Percentiles rank a stretch among this genome's conserved stretches.
These are phyloP conservation scores for Colletotrichum ledebouriae DNA, from an alignment of 2,329 filamentous ascomycete species.

Conservation along the genomic window DNA sequence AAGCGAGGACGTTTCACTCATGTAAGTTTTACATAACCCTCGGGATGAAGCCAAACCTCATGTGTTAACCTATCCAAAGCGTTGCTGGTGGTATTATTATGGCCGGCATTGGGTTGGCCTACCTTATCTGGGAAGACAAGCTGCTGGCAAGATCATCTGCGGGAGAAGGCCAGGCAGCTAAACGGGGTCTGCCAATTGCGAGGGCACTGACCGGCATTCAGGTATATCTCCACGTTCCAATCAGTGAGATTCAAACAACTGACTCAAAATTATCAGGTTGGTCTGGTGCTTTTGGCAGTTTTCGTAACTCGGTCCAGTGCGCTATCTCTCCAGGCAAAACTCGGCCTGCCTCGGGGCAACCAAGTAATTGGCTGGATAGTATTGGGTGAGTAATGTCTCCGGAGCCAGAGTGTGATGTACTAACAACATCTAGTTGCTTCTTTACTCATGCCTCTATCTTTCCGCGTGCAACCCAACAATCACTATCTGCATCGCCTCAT, in stretches of 20 bases:
- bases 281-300: conserved; percentile 84
- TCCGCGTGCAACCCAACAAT: conserved; percentile 82
- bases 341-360: conserved; percentile 88
- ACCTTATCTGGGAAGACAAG: conserved; percentile 82
- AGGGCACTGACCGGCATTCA: conserved; percentile 76
- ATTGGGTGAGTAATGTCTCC: conserved; percentile 66
- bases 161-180: neutral
- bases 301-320: conserved; percentile 88
- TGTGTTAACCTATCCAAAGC: conserved; percentile 58
- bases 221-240: conserved; percentile 53
- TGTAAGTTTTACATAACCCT: conserved; percentile 66
- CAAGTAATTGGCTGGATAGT: conserved; percentile 88
- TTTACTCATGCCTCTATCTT: conserved; percentile 82
- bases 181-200: conserved; percentile 56
- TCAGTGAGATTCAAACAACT: conserved; percentile 26
- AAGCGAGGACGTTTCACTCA: conserved; percentile 79
- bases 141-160: conserved; percentile 25
- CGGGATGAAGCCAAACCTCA: neutral
- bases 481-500: conserved; percentile 92
- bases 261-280: conserved; percentile 63
- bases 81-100: conserved; percentile 83
- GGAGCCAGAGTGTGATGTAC: neutral
- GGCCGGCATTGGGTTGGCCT: conserved; percentile 80
- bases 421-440: conserved; percentile 71
- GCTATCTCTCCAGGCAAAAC: conserved; percentile 85